Conservation (phyloP, 2,329 filamentous ascomycete species). For the Aspergillus sp. region DNA sequence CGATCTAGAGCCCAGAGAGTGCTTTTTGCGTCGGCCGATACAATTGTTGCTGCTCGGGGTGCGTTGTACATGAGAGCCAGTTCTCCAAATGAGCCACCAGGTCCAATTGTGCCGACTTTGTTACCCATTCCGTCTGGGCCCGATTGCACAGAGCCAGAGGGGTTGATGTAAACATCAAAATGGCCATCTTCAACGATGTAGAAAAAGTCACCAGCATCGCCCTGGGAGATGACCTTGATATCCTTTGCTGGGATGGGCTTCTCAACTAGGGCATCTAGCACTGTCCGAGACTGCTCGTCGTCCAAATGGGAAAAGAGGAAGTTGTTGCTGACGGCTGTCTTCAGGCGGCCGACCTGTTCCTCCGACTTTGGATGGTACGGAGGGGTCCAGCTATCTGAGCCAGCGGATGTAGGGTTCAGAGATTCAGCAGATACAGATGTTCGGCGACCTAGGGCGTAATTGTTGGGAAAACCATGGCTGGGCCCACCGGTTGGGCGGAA, state of each 20-base stretch:
- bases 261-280: constrained; percentile 87
- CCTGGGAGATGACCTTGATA: constrained; percentile 88
- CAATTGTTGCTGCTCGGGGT: constrained; percentile 88
- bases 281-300: constrained; percentile 84
- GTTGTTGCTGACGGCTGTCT: constrained; percentile 79
- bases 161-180: constrained; percentile 90
- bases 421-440: constrained; percentile 97
- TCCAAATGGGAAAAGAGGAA: constrained; percentile 94
- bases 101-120: constrained; percentile 77
- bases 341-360: constrained; percentile 78
- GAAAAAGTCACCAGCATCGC: constrained; percentile 95
- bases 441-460: constrained; percentile 90
- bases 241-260: constrained; percentile 93
- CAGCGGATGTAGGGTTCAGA: constrained; percentile 80
- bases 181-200: constrained; percentile 90
- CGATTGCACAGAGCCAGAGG: constrained; percentile 71
- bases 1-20: constrained; percentile 94
- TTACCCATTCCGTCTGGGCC: constrained; percentile 79
- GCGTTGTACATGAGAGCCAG: constrained; percentile 98
- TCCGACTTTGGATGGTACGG: constrained; percentile 79
- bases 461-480: constrained; percentile 64
- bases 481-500: constrained; percentile 27
- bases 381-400: constrained; percentile 85
- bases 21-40: constrained; percentile 74
- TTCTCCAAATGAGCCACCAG: constrained; percentile 94